phyloP scores from a whole-genome alignment of 73 alveolate species.

The Paramecium primaurelia region DNA sequence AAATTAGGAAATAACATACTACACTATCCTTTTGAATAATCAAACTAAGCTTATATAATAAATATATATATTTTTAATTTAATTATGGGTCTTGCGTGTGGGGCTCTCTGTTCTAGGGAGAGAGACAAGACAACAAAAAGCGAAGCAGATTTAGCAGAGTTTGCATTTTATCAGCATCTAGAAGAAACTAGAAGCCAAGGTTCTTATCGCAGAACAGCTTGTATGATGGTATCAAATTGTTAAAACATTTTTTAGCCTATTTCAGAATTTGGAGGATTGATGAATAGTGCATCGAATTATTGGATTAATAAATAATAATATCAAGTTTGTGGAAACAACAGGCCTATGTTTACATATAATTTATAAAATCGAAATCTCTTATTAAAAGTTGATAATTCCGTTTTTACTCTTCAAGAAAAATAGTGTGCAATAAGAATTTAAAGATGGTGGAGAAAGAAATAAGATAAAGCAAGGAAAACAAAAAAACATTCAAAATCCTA shows the following conservation, averaged over 20 bases:
- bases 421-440: neutral
- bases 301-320: conserved; percentile 6
- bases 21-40: neutral
- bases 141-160: conserved; percentile 7
- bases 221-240: neutral
- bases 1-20: neutral
- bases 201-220: conserved; percentile 24
- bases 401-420: neutral
- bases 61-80: neutral
- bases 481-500: neutral
- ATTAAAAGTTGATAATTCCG: neutral
- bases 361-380: neutral
- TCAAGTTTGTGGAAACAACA: neutral
- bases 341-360: neutral
- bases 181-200: conserved; percentile 33
- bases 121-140: neutral
- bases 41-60: neutral
- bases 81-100: conserved; percentile 24
- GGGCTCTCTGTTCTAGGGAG: conserved; percentile 32
- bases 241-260: neutral
- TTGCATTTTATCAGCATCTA: neutral
- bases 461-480: neutral
- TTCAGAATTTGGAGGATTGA: neutral
- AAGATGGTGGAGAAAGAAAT: conserved; percentile 16
- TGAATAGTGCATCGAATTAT: neutral